A percentile compares a stretch with the other conserved stretches of the same genome.
These are phyloP conservation scores for Chlorella sorokiniana DNA, from an alignment of 139 green algal genomes.

Conservation along the genomic window DNA sequence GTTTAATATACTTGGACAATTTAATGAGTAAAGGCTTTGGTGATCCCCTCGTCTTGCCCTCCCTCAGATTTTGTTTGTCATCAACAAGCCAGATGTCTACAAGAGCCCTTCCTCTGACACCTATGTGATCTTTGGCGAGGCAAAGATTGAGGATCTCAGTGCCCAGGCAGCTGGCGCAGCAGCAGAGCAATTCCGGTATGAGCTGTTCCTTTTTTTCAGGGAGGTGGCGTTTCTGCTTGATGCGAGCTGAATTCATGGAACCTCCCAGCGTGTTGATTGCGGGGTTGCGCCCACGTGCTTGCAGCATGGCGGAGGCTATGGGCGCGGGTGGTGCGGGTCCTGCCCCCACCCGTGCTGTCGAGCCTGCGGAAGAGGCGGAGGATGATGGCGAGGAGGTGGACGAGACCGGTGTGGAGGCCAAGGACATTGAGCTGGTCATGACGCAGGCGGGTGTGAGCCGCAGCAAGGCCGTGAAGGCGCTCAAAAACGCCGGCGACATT, in stretches of 20 bases:
- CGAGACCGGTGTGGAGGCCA: conserved; percentile 92
- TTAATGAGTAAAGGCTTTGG: not conserved
- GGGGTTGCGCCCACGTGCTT: not conserved
- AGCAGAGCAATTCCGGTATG: conserved; percentile 86
- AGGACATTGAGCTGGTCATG: conserved; percentile 99
- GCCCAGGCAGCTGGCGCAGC: conserved; percentile 78
- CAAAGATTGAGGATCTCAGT: conserved; percentile 98
- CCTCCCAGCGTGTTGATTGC: not conserved
- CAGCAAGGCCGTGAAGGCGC: conserved; percentile 89
- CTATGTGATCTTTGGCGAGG: conserved; percentile 99
- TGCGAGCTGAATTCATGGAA: too few species aligned
- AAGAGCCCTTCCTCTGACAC: conserved; percentile 95
- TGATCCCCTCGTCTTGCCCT: not conserved
- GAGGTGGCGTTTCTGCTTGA: too few species aligned
- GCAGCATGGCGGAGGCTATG: conserved; percentile 47
- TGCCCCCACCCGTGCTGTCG: conserved; percentile 6
- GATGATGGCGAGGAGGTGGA: conserved; percentile 94
- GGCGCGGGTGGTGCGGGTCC: conserved; percentile 4
- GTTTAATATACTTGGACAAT: too few species aligned
- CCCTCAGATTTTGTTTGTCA: conserved; percentile 97
- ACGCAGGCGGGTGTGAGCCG: conserved; percentile 86
- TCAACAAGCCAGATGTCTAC: conserved; percentile 96
- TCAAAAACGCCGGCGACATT: conserved; percentile 95
- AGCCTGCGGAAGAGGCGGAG: conserved; percentile 38
- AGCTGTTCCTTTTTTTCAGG: not conserved